Evolutionary conservation across 1,284 basidiomycete genomes (phyloP), one percentile per base, ranked within the genome.

Genomic region (Fomitopsis palustris): DNA sequence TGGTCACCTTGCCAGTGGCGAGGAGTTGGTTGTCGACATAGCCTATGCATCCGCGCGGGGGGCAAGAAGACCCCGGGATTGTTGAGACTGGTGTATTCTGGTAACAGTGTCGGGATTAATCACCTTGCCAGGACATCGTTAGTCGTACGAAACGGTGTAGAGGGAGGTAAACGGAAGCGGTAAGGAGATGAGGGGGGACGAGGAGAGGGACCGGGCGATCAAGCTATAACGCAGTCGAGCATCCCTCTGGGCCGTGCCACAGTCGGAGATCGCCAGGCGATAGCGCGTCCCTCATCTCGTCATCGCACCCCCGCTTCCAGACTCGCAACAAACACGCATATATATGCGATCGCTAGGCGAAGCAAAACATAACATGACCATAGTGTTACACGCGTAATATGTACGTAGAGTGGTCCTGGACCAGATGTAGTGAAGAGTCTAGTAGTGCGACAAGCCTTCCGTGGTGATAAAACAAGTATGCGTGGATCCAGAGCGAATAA

Each of bases 11-110:
- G 67, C 87, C 88, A 59, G 81, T 90, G 31, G 86, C 91, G 64
- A 96, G 74, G 62, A 98, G 86, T 73, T 95, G 89, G 70, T 78
- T 77, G 76, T 98, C 93, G 73, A 97, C 92, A 79, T 96, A 96
- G 60, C 78, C 93, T 95, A 69, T 27, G 59, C 43, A 56, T 19
- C 45, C 35, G 47, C 33, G 21, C 41, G 45, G 14, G 21, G 33
- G 31, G 49, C 52, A 37, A 41, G 21, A 21, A 16, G 35, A 14
- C 3, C 27, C 29, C 53, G 12, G 16, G 35, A 23, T n/a, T n/a
- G 25, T 33, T 52, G 29, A 52, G 49, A 3, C 31, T 35, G 29
- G 33, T 5, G 31, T 7, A 23, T 17, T 37, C 27, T 1, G 33
- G 9, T 35, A n/a, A 56, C 37, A 55, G 45, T 21, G 33, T 9